Evolutionary conservation across 768 basidiomycete species (phyloP).

Genomic region (Rhizopogon vesiculosus): DNA sequence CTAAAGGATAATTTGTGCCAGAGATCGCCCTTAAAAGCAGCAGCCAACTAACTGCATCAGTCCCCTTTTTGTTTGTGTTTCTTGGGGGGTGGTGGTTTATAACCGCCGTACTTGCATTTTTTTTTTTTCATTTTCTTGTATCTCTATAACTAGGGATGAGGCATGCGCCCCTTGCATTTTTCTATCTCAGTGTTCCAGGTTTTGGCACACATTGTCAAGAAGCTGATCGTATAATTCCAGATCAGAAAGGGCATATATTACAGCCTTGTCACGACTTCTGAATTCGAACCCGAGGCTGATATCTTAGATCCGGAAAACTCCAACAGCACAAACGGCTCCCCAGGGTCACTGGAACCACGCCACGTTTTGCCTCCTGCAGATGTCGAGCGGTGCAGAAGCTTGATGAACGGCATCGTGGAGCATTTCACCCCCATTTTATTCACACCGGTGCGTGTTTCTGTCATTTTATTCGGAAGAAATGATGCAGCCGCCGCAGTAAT

Average conservation of each 20-base stretch:
- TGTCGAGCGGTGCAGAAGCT: conserved; percentile 37
- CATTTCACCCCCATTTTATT: conserved; percentile 73
- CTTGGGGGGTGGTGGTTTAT: not conserved
- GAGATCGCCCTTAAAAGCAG: not conserved
- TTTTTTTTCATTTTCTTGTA: not conserved
- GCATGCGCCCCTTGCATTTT: not conserved
- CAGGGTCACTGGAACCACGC: conserved; percentile 9
- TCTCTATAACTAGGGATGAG: not conserved
- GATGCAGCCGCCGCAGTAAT: not conserved
- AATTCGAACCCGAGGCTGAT: conserved; percentile 43
- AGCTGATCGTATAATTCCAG: conserved; percentile 25
- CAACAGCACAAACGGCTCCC: not conserved
- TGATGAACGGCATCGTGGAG: conserved; percentile 52
- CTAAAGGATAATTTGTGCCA: not conserved
- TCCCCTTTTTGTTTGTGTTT: not conserved
- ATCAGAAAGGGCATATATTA: conserved; percentile 63
- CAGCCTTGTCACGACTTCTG: conserved; percentile 51
- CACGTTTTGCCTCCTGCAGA: conserved; percentile 27
- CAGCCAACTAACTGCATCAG: not conserved
- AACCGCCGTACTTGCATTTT: too few species aligned
- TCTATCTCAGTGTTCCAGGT: not conserved
- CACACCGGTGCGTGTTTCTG: conserved; percentile 40
- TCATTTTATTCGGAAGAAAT: not conserved
- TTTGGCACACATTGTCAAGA: not conserved
- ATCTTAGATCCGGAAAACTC: conserved; percentile 6